phyloP scores from a whole-genome alignment of 2,329 filamentous ascomycete species.

The Aspergillus transmontanensis region DNA sequence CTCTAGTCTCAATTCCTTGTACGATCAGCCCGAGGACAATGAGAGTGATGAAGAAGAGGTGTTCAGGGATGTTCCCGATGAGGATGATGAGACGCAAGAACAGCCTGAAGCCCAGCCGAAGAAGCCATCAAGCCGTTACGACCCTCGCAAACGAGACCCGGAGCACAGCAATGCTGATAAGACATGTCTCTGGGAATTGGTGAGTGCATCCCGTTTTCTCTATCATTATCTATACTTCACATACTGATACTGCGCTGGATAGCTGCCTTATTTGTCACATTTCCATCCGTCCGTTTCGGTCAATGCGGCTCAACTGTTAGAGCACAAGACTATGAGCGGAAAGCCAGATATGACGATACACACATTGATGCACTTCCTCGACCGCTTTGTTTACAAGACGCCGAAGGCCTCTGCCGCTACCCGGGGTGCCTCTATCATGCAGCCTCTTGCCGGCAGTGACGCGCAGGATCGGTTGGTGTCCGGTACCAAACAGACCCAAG shows the following conservation, averaged over 20 bases:
- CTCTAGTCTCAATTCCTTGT: conserved; percentile 74
- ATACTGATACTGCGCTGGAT: conserved; percentile 23
- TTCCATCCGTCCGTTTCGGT: conserved; percentile 92
- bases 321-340: conserved; percentile 70
- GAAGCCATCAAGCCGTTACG: conserved; percentile 59
- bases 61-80: conserved; percentile 66
- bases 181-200: conserved; percentile 89
- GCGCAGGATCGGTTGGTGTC: conserved; percentile 64
- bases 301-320: conserved; percentile 73
- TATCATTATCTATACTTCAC: background rate
- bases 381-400: conserved; percentile 97
- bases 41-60: conserved; percentile 71
- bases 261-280: conserved; percentile 71
- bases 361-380: conserved; percentile 90
- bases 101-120: conserved; percentile 28
- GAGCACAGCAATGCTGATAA: conserved; percentile 90
- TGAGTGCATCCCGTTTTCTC: conserved; percentile 48
- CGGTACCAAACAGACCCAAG: conserved; percentile 58
- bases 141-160: conserved; percentile 88
- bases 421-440: conserved; percentile 92
- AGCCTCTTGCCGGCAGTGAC: conserved; percentile 73
- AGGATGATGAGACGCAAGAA: conserved; percentile 47
- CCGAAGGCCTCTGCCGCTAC: conserved; percentile 68
- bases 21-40: conserved; percentile 77
- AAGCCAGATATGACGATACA: conserved; percentile 92